Evolutionary conservation across 139 green algal species (phyloP), one percentile per base, ranked within the genome.

Genomic region (Picochlorum costavermella): DNA sequence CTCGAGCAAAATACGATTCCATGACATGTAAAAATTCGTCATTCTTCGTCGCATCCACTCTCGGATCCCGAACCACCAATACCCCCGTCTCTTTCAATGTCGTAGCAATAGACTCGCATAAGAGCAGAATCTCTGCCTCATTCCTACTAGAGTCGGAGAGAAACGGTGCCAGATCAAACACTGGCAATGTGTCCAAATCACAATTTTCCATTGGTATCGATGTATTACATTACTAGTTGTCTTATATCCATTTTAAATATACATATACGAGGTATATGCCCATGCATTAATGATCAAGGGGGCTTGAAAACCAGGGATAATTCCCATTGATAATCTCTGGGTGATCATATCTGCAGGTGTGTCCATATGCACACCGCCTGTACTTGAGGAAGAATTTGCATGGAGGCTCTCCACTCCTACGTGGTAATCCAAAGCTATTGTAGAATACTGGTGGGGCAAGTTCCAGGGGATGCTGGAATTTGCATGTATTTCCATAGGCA

Each of bases 1-100:
- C 33, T 63, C 85, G 80, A 9, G 6, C 63, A 55, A 95, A 96
- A 62, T 96, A 96, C 45, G 37, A 17, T 75, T 96, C 90, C 80
- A 96, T 81, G 61, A 87, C 75, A 67, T 90, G 75, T 3, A 96
- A 57, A 60, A 96, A 96, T 20, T 6, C 8, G 40, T 86, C 74
- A 43, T 88, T 92, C 50, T 90, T 73, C 1, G 49, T 63, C 4
- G 29, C 31, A 36, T 73, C 17, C 3, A 89, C 85, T 1, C 90
- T 78, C 0, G 82, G 85, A 69, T 96, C 89, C 4, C 82, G 75
- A 8, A 96, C 78, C 51, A 89, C 60, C 16, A 88, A 62, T 44
- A 73, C 80, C 0, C 81, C 79, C 0, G 72, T 82, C 3, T 71
- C 13, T 11, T 56, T 37, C 26, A 90, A 50, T 50, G 74, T 83